Base-by-base conservation (phyloP, 257 asterid species). In the Ilex asprella region DNA sequence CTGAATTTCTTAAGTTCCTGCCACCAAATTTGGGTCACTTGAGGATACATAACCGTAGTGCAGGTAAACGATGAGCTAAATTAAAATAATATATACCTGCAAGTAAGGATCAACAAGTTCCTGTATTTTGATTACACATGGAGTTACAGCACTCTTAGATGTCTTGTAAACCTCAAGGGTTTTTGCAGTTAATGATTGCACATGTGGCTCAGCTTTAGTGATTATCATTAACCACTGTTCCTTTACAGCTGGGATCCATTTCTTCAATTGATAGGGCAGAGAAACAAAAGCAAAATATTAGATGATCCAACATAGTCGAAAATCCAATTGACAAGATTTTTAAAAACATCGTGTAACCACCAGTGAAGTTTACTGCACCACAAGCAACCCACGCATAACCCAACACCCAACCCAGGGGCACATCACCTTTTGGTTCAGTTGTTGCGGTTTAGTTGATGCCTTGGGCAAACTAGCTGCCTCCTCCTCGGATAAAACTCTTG, bases 1-100 rank as follows among this genome's bases (percentile, higher is more conserved):
- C 94, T 82, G 72, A 69, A 14, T 79, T 78, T 87, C 78, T 85
- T 83, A 56, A 87, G 35, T 62, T 87, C 81, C 98, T 91, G 85
- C 67, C 62, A 75, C 32, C 66, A 27, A 55, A 76, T 61, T 62
- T 50, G 53, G 64, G 53, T 52, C 7, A 16, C 35, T 64, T 69
- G 64, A 85, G 70, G 31, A 58, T 12, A 47, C 29, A 29, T 27
- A 31, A 66, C 35, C 61, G 67, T n/a, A 59, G 8, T 56, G 32
- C 51, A 53, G 55, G 67, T 52, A 55, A 53, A 46, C 46, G 60
- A 71, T 65, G 30, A 27, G 56, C 58, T 41, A 29, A 30, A 46
- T 21, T n/a, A 2, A 35, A 66, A 32, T 56, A 57, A 51, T 52
- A 69, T 43, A 60, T 68, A 89, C 99, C 89, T 80, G 99, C 69